Evolutionary conservation across 345 rosid species (phyloP).

Genomic region (Schrenkiella parvula): DNA sequence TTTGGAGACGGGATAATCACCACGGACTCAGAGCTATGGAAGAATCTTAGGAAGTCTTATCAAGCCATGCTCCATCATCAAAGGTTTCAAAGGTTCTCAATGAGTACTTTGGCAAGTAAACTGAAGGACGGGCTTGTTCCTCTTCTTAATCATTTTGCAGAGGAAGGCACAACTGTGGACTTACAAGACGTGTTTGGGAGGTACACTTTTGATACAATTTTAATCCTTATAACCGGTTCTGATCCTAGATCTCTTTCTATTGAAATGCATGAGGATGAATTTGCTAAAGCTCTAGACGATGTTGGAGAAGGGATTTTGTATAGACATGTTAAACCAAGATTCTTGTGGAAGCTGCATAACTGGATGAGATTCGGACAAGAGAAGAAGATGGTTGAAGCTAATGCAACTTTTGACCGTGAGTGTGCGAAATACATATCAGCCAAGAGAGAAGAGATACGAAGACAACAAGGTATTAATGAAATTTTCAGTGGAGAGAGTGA

Average conservation of each 20-base stretch:
- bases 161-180: constrained; percentile 20
- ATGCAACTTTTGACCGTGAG: not conserved
- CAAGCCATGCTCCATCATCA: not conserved
- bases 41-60: constrained; percentile 4
- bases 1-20: constrained; percentile 23
- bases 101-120: not conserved
- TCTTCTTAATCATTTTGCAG: not conserved
- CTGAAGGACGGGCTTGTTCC: not conserved
- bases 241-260: constrained; percentile 43
- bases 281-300: constrained; percentile 40
- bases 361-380: constrained; percentile 35
- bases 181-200: constrained; percentile 50
- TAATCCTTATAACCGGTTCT: constrained; percentile 46
- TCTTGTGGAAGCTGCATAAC: constrained; percentile 36
- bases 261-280: constrained; percentile 26
- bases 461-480: not conserved
- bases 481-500: constrained; percentile 1
- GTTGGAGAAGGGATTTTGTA: constrained; percentile 23
- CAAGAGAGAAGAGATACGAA: constrained; percentile 6
- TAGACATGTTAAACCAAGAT: not conserved
- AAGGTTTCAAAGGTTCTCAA: not conserved
- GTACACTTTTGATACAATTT: constrained; percentile 48
- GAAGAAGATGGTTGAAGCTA: constrained; percentile 38
- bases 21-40: constrained; percentile 26
- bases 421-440: not conserved